phyloP scores from a whole-genome alignment of 78 protist genomes.

The Protostelium mycophagum region DNA sequence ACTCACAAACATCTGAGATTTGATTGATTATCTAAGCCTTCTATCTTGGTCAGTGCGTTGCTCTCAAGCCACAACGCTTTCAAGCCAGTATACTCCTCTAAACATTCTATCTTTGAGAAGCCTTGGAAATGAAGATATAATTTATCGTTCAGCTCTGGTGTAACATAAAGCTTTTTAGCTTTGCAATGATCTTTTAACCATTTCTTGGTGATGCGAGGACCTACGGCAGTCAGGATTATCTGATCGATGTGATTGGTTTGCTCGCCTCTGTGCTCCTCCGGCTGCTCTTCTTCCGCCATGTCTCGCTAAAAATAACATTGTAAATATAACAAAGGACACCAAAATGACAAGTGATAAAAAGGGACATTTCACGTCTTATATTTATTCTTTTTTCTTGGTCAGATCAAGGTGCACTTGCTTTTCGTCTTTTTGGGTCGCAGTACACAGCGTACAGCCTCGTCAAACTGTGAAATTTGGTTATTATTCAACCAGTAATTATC shows the following conservation, averaged over 20 bases:
- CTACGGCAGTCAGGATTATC: no score
- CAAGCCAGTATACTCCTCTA: conserved; percentile 67
- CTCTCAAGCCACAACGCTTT: conserved; percentile 77
- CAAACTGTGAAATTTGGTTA: not conserved
- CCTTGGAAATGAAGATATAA: conserved; percentile 79
- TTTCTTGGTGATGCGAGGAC: conserved; percentile 26
- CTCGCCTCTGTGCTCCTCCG: no score
- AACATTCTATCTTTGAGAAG: conserved; percentile 12
- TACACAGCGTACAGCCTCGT: not conserved
- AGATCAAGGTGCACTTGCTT: not conserved
- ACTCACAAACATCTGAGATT: conserved; percentile 12
- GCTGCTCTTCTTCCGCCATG: no score
- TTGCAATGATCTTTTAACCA: conserved; percentile 31
- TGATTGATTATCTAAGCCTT: conserved; percentile 14
- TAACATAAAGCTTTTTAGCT: conserved; percentile 42
- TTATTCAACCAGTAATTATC: not conserved
- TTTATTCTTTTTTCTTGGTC: no score
- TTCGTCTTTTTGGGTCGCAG: not conserved
- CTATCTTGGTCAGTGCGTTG: conserved; percentile 58
- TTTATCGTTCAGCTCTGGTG: conserved; percentile 70
- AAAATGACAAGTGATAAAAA: no score
- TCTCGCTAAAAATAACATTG: no score
- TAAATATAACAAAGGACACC: no score
- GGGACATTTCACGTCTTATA: no score
- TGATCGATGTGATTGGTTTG: no score